A percentile compares a stretch with the other conserved stretches of the same genome.
Conservation (phyloP, 208 protist species). For the Acanthamoeba pearcei region DNA sequence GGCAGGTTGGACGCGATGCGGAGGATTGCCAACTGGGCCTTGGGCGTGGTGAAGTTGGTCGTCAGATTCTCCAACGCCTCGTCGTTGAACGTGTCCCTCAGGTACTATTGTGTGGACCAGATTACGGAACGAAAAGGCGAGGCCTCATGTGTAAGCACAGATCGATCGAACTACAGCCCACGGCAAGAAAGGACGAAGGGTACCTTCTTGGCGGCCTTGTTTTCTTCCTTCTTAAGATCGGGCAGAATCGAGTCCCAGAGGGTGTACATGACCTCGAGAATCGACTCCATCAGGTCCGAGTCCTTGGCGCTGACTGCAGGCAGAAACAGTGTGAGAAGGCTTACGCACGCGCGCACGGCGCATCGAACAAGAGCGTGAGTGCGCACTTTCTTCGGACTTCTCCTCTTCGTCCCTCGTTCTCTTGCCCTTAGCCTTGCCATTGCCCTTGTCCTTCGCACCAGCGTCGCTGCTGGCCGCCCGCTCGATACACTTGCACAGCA, state of each 20-base stretch:
- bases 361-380: neutral
- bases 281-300: neutral
- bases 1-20: conserved; percentile 27
- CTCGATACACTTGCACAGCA: conserved; percentile 16
- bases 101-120: neutral
- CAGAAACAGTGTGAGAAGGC: too few species aligned
- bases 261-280: conserved; percentile 17
- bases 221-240: conserved; percentile 43
- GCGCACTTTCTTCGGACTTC: neutral
- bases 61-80: neutral
- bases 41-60: conserved; percentile 4
- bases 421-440: neutral
- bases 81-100: neutral
- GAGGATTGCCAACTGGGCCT: neutral
- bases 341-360: neutral
- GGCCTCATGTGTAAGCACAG: neutral
- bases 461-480: neutral
- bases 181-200: neutral
- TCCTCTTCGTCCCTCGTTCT: neutral
- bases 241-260: conserved; percentile 9
- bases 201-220: conserved; percentile 27
- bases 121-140: too few species aligned
- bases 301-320: neutral
- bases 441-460: too few species aligned
- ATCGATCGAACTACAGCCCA: neutral